Evolutionary conservation across 495 filamentous ascomycete species (phyloP).

Genomic region (Tirmania nivea): DNA sequence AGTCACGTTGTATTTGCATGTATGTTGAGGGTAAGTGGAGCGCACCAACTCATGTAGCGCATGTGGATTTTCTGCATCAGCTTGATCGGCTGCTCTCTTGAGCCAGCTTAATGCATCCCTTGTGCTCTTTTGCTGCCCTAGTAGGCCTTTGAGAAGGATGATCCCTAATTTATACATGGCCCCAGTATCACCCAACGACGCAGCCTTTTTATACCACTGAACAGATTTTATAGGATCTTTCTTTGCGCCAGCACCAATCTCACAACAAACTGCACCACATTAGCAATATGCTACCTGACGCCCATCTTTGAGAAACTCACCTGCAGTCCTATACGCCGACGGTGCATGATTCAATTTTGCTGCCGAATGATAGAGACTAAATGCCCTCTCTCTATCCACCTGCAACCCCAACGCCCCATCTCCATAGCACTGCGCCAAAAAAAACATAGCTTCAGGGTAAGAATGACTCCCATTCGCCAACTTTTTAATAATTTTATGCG

Average conservation of each 20-base stretch:
- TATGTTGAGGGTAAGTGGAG: not conserved
- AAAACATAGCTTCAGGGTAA: constrained; percentile 78
- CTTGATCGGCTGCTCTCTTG: constrained; percentile 74
- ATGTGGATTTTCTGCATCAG: constrained; percentile 79
- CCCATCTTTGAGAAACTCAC: not conserved
- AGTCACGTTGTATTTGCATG: not conserved
- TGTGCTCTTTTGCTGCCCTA: constrained; percentile 67
- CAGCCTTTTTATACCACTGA: constrained; percentile 92
- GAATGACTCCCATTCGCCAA: constrained; percentile 35
- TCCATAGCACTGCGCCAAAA: constrained; percentile 73
- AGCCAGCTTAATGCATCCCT: constrained; percentile 77
- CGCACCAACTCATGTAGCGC: constrained; percentile 65
- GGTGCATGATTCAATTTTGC: constrained; percentile 71
- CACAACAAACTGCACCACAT: constrained; percentile 51
- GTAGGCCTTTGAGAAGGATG: constrained; percentile 77
- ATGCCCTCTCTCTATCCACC: constrained; percentile 71
- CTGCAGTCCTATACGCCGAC: constrained; percentile 74
- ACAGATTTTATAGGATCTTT: constrained; percentile 83
- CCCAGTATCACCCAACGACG: constrained; percentile 66
- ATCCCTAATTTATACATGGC: constrained; percentile 72
- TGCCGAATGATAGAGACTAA: constrained; percentile 76
- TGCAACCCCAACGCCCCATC: constrained; percentile 48
- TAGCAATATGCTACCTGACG: not conserved
- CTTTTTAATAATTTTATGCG: constrained; percentile 77
- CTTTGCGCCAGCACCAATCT: constrained; percentile 85